Evolutionary conservation across 495 filamentous ascomycete genomes (phyloP), one percentile per base, ranked within the genome.

Genomic region (Parachaetomium inaequale): DNA sequence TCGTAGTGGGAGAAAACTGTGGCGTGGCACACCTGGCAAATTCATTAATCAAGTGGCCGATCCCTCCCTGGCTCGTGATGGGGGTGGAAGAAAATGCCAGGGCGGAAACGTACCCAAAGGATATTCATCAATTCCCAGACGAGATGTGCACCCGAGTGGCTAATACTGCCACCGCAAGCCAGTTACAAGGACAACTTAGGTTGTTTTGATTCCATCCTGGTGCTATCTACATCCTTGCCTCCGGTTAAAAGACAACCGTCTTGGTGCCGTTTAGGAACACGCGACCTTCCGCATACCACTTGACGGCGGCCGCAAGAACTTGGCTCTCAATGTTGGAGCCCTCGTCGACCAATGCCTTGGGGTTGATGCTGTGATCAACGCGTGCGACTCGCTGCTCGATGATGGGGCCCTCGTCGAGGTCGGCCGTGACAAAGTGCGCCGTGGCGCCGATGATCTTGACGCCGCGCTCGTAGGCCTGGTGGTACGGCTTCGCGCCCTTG

Each of bases 361-460:
- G 79, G 67, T 82, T 85, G 84, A 89, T 82, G 32, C 75, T 79
- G 71, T 91, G 88, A 74, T 85, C 83, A 11, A 90, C 87, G 2
- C 87, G 78, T 7, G 84, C 78, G 36, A 89, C 84, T 56, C 86
- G 84, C 80, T 91, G 88, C 80, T 90, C 88, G 66, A 91, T 91
- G 64, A 91, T 91, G 19, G 88, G 88, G 5, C 88, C 88, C 73
- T 91, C 88, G 66, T 91, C 88, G 51, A 91, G 73, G 68, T 89
- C 87, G 55, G 84, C 86, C 34, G 88, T 91, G 64, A 90, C 88
- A 66, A 90, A 89, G 72, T 91, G 88, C 46, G 88, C 88, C 32
- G 86, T 88, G 57, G 88, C 88, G 38, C 88, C 88, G 56, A 90
- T 88, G 66, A 91, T 89, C 81, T 91, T 91, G 58, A 91, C 88